Evolutionary conservation across 148 eudicot species (phyloP), one percentile per base, ranked within the genome.

Genomic region (Polygonum aviculare): DNA sequence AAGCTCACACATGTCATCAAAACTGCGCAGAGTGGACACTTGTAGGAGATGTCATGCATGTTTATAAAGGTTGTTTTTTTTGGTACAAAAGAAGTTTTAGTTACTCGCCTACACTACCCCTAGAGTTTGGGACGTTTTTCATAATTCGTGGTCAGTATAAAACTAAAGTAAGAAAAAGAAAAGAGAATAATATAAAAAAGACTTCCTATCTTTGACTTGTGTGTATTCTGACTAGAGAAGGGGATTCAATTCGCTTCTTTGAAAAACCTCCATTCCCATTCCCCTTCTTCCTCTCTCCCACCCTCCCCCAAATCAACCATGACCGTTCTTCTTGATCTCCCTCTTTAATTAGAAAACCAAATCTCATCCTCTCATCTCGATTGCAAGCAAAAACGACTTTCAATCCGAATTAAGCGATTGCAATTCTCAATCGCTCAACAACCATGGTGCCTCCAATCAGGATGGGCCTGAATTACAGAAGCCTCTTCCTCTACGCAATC

Each of bases 351-450:
- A 6, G 55, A 18, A 67, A 67, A 12, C 45, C 16, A 6, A 67
- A 35, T 38, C 72, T 36, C 72, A 67, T 16, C 72, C 72, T 67
- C 72, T 35, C 33, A 60, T 60, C 38, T 45, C 45, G 2, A 33
- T 1, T 4, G 9, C 38, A 60, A 4, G 16, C 6, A 62, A 26
- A 12, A 21, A 62, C 6, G 39, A 31, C 31, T 62, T 31, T 3
- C 38, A 26, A 12, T 62, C 69, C 69, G 33, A 63, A 63, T 63
- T 63, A 63, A 63, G 69, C 69, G 40, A 63, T 63, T 33, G 16
- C 39, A 6, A 63, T 31, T 33, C 69, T 31, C 69, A 12, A 18
- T 12, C 39, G 15, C 16, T 12, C 36, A 62, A 67, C 5, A 67
- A 5, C 16, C 19, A 67, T 67, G 44, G 11, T 67, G 72, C 9